phyloP scores from a whole-genome alignment of 352 stramenopile genomes.

The Globisporangium solare region DNA sequence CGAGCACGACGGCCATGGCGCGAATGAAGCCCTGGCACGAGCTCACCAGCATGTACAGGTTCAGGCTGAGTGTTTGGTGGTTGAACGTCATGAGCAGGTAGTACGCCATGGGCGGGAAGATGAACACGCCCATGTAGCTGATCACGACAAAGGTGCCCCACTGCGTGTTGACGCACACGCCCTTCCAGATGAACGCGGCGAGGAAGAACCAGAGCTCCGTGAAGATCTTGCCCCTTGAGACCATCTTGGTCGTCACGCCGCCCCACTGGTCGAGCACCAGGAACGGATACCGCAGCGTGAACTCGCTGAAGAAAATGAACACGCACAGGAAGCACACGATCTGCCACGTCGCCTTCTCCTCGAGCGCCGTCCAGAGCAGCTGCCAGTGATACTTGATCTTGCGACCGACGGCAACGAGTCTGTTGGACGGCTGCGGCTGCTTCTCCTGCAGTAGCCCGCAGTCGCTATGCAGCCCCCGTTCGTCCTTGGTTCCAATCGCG shows the following conservation, averaged over 20 bases:
- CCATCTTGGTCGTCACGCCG: slow-evolving; percentile 28
- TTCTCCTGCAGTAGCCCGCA: slow-evolving; percentile 17
- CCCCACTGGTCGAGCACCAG: slow-evolving; percentile 35
- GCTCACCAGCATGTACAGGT: slow-evolving; percentile 33
- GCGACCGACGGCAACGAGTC: background rate
- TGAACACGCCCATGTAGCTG: slow-evolving; percentile 23
- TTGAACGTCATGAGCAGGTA: slow-evolving; percentile 24
- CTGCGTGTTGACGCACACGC: slow-evolving; percentile 25
- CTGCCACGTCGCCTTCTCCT: slow-evolving; percentile 34
- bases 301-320: slow-evolving; percentile 48
- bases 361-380: slow-evolving; percentile 25
- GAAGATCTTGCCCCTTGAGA: slow-evolving; percentile 25
- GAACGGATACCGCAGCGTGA: slow-evolving; percentile 38
- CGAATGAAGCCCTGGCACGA: slow-evolving; percentile 35
- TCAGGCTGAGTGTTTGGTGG: slow-evolving; percentile 15
- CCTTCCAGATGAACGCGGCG: slow-evolving; percentile 28
- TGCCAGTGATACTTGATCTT: slow-evolving; percentile 25
- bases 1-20: slow-evolving; percentile 26
- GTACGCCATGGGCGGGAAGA: slow-evolving; percentile 24
- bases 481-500: slow-evolving; percentile 13
- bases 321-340: slow-evolving; percentile 35
- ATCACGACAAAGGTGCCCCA: slow-evolving; percentile 28
- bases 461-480: slow-evolving; percentile 10
- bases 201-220: slow-evolving; percentile 29
- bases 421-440: slow-evolving; percentile 1